Base-by-base conservation (phyloP, 495 filamentous ascomycete genomes). In the Daldinia caldariorum region DNA sequence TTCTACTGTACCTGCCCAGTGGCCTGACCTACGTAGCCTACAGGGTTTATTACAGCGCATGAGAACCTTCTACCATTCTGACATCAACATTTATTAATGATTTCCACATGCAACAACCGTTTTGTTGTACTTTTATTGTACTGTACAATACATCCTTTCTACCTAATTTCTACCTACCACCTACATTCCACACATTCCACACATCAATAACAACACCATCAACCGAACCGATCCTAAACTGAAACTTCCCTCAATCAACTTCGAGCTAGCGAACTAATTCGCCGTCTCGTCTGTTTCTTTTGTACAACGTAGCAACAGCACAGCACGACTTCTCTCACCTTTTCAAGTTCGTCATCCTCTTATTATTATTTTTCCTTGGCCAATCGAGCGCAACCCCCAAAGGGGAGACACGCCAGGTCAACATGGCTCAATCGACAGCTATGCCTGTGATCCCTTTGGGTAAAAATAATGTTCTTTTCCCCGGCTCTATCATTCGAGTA, bases 361-460 rank as follows among this genome's bases (percentile, higher is more conserved):
- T 7, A 7, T 41, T 47, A 8, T 10, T 47, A 8, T 22, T 47
- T 47, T 41, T 47, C 38, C 14, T 58, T 22, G 53, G 29, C 58
- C 58, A 71, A 67, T 68, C 61, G 49, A 55, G 61, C 65, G 47
- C 60, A 64, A 65, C 39, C 70, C 39, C 70, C 32, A 22, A 70
- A 39, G 39, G 61, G 61, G 51, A 57, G 61, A 37, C 31, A 60
- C 26, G 13, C 57, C 63, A 70, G 63, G 13, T 60, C 63, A 70
- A 63, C 54, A 77, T 77, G 68, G 66, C 78, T 63, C 78, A 80
- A 61, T 75, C 79, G 22, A 74, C 73, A 12, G 79, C 80, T 64
- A 81, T 96, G 22, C 90, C 93, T 45, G 79, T 97, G 67, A 89
- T 97, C 57, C 89, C 91, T 20, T 84, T 97, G 29, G 85, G 91